Evolutionary conservation across 768 basidiomycete genomes (phyloP).

Genomic region (Auriscalpium orientale): DNA sequence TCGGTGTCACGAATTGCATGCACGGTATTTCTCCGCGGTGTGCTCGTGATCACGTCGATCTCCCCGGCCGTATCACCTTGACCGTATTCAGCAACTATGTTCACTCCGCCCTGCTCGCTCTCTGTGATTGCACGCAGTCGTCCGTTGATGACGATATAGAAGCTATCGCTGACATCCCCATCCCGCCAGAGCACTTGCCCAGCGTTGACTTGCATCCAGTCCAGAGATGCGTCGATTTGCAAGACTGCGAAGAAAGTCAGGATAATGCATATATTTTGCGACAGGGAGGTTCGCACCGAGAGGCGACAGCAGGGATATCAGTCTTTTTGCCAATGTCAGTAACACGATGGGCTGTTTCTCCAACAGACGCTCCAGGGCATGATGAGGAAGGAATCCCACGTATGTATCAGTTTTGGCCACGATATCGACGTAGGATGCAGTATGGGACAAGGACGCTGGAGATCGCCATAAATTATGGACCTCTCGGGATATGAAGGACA

Average conservation of each 20-base stretch:
- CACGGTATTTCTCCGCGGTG: conserved; percentile 78
- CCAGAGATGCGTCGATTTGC: conserved; percentile 93
- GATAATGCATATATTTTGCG: background rate
- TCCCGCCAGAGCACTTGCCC: conserved; percentile 94
- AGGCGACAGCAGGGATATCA: conserved; percentile 91
- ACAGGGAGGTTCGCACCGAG: conserved; percentile 47
- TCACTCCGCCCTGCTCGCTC: conserved; percentile 64
- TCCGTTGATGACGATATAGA: conserved; percentile 97
- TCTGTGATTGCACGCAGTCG: conserved; percentile 88
- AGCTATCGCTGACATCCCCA: conserved; percentile 86
- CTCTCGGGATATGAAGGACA: background rate
- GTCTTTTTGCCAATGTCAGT: conserved; percentile 89
- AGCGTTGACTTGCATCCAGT: conserved; percentile 97
- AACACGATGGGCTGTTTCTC: conserved; percentile 95
- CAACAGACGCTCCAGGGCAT: conserved; percentile 81
- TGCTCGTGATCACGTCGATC: conserved; percentile 93
- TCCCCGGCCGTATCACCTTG: conserved; percentile 97
- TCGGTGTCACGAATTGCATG: conserved; percentile 99
- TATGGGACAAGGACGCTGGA: conserved; percentile 80
- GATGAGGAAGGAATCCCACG: conserved; percentile 88
- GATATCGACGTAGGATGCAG: conserved; percentile 94
- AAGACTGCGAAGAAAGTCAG: conserved; percentile 47
- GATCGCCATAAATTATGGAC: background rate
- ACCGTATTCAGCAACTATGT: conserved; percentile 88
- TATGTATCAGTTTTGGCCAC: conserved; percentile 97